Evolutionary conservation across 345 rosid species (phyloP).

Genomic region (Isatis tinctoria): DNA sequence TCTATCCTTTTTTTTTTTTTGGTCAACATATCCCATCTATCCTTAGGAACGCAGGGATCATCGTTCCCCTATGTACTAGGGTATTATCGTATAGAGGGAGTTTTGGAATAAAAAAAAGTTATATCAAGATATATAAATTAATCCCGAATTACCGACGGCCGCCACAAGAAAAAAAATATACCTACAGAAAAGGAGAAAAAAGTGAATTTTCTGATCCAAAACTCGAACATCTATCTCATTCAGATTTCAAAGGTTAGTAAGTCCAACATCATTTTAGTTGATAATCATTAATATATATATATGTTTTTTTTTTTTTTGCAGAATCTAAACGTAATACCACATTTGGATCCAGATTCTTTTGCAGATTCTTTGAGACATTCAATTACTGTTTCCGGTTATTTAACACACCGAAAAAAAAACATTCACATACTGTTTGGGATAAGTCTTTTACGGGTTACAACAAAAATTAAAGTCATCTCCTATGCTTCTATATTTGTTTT

Average conservation of each 20-base stretch:
- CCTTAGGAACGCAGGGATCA: slow-evolving; percentile 16
- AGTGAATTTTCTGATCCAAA: neutral
- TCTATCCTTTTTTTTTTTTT: too few relatives aligned
- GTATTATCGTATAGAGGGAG: slow-evolving; percentile 1
- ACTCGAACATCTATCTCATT: neutral
- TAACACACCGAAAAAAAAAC: neutral
- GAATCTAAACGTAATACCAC: neutral
- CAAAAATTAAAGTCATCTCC: slow-evolving; percentile 14
- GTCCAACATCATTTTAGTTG: neutral
- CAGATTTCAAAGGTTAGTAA: neutral
- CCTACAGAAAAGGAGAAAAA: neutral
- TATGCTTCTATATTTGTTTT: neutral
- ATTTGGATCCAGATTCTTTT: neutral
- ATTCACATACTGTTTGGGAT: slow-evolving; percentile 21
- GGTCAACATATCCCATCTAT: slow-evolving; percentile 19
- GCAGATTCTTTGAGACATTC: neutral
- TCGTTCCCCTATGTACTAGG: slow-evolving; percentile 2
- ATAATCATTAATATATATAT: neutral
- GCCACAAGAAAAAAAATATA: neutral
- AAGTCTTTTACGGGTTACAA: slow-evolving; percentile 15
- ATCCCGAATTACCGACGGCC: neutral
- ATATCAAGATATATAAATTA: neutral
- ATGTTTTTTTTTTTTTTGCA: neutral
- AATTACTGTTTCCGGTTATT: neutral
- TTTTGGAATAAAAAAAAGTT: neutral